A percentile compares a stretch with the other conserved stretches of the same genome.
These are phyloP conservation scores for Starmerella vitae DNA, from an alignment of 805 yeast species.

Conservation along the genomic window DNA sequence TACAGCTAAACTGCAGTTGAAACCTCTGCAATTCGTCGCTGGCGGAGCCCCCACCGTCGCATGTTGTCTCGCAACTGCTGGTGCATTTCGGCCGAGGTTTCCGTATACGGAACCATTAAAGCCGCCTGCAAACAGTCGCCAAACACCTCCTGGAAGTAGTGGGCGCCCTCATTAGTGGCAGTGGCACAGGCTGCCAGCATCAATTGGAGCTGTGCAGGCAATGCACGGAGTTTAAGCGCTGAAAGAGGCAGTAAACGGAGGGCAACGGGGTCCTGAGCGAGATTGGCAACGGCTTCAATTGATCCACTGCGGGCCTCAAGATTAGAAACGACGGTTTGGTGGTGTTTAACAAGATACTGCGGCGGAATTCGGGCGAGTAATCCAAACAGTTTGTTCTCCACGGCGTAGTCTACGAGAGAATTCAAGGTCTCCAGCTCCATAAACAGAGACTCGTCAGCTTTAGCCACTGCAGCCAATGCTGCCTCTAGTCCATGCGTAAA, in stretches of 20 bases:
- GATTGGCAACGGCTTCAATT: constrained; percentile 15
- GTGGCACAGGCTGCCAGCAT: constrained; percentile 17
- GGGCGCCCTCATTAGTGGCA: constrained; percentile 11
- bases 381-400: too few relatives aligned
- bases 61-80: constrained; percentile 9
- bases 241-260: constrained; percentile 11
- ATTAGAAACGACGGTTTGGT: constrained; percentile 4
- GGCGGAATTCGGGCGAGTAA: constrained; percentile 19
- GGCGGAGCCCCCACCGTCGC: constrained; percentile 5
- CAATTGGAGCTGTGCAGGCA: constrained; percentile 12
- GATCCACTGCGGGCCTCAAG: constrained; percentile 9
- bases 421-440: constrained; percentile 13
- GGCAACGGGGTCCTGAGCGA: constrained; percentile 8
- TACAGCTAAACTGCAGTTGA: neutral
- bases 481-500: constrained; percentile 9
- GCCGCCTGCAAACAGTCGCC: constrained; percentile 11
- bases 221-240: constrained; percentile 1
- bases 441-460: constrained; percentile 7
- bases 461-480: constrained; percentile 7
- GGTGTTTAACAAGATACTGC: constrained; percentile 11
- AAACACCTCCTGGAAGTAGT: constrained; percentile 9
- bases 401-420: constrained; percentile 4
- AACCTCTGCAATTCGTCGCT: constrained; percentile 3
- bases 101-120: constrained; percentile 5
- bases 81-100: constrained; percentile 8